Base-by-base conservation (phyloP, 345 rosid genomes). In the Lumnitzera racemosa region DNA sequence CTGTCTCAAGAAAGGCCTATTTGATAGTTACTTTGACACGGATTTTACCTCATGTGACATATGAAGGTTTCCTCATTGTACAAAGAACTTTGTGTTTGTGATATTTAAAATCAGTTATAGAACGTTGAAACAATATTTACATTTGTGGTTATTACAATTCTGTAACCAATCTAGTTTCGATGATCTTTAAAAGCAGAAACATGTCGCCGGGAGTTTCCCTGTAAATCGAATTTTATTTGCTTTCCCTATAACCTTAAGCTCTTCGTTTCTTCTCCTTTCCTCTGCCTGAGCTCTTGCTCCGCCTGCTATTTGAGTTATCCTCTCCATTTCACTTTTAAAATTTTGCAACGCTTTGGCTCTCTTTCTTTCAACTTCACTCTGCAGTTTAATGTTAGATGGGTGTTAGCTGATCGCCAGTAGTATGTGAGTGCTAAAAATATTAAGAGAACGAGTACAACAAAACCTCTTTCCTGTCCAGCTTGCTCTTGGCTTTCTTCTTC, bases 381-480 rank as follows among this genome's bases (percentile, higher is more conserved):
- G 79, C 67, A 20, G 41, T 68, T 63, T 47, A 20, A 64, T 49
- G 56, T 57, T 51, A 11, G 54, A 59, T 59, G 43, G 43, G 9
- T 36, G 43, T 36, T 36, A 36, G 43, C 43, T 7, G 1, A 36
- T 7, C 0, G 43, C 43, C 11, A 36, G 43, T 36, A 36, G 43
- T 11, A 57, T 24, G 63, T 63, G 47, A 48, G 24, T 12, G 46
- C 36, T 48, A 27, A 60, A 7, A 54, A 46, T 27, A 43, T 53
- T 2, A 46, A 11, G 13, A 51, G 23, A n/a, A 15, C 5, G 12
- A 57, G 64, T 20, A 51, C 49, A 51, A 43, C 59, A 72, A 17
- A 68, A 91, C 98, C 96, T 89, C 91, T 57, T 67, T 62, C 74
- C 52, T 76, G 12, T 76, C 74, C 60, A 81, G 69, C 62, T 65